phyloP scores from a whole-genome alignment of 192 early-diverging fungal species.

The Oehlia diaphana region DNA sequence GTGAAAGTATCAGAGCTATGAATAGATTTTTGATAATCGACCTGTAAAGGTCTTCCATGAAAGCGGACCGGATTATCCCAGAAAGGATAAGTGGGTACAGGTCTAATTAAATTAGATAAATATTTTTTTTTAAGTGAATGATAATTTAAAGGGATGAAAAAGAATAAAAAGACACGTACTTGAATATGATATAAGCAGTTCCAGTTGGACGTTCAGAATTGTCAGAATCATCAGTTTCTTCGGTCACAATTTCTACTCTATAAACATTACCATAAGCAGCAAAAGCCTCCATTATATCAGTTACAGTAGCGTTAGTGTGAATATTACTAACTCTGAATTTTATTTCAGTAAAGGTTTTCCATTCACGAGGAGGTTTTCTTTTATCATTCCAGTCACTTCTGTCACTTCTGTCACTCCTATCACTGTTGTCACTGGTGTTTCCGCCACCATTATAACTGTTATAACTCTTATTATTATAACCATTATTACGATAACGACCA shows the following conservation, averaged over 20 bases:
- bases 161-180: constrained; percentile 13
- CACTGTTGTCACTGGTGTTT: too few relatives aligned
- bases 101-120: constrained; percentile 6
- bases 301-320: not conserved
- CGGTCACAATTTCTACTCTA: constrained; percentile 30
- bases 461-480: too few relatives aligned
- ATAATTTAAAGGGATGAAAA: too few relatives aligned
- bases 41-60: constrained; percentile 29
- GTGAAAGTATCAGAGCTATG: not conserved
- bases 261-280: constrained; percentile 22
- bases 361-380: not conserved
- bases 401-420: too few relatives aligned
- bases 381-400: too few relatives aligned
- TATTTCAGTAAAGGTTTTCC: not conserved
- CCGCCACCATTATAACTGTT: not conserved
- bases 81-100: not conserved
- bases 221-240: not conserved
- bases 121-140: too few relatives aligned
- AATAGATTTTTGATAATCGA: constrained; percentile 4
- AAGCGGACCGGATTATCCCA: constrained; percentile 18
- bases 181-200: constrained; percentile 18
- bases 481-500: not conserved
- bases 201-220: not conserved
- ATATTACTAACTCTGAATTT: constrained; percentile 29
- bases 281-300: constrained; percentile 25